Evolutionary conservation across 169 alveolate genomes (phyloP).

Genomic region (Miamiensis avidus): DNA sequence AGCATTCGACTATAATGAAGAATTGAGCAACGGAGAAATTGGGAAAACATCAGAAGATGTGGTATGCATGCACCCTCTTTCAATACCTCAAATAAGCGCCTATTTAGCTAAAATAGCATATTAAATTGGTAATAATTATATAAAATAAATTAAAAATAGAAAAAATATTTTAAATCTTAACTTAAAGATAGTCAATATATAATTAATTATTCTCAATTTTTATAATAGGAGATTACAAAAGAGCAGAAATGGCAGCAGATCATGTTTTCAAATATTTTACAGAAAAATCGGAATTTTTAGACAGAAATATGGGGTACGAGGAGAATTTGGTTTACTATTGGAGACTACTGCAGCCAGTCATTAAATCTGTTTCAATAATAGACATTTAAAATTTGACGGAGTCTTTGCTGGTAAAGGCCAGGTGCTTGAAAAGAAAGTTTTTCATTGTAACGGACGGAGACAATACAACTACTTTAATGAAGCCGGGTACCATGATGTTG

Average conservation of each 20-base stretch:
- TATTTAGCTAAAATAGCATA: conserved; percentile 59
- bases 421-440: conserved; percentile 42
- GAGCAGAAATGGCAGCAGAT: conserved; percentile 65
- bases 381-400: conserved; percentile 55
- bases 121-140: too few species aligned
- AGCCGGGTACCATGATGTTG: conserved; percentile 34
- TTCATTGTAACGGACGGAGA: neutral
- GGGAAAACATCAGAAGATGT: conserved; percentile 70
- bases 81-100: conserved; percentile 45
- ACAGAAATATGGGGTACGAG: conserved; percentile 28
- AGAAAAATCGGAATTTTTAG: conserved; percentile 53
- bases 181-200: too few species aligned
- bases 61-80: conserved; percentile 56
- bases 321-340: conserved; percentile 47
- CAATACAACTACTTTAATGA: conserved; percentile 4
- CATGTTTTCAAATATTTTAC: conserved; percentile 47
- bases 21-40: conserved; percentile 59
- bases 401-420: conserved; percentile 56
- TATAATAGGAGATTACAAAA: conserved; percentile 59
- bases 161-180: too few species aligned
- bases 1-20: conserved; percentile 57
- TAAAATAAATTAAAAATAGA: too few species aligned
- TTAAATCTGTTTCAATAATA: conserved; percentile 41
- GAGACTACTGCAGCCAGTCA: conserved; percentile 41
- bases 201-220: too few species aligned